These are phyloP conservation scores for Paramecium sonneborni DNA, from an alignment of 73 alveolate species.

Conservation along the genomic window DNA sequence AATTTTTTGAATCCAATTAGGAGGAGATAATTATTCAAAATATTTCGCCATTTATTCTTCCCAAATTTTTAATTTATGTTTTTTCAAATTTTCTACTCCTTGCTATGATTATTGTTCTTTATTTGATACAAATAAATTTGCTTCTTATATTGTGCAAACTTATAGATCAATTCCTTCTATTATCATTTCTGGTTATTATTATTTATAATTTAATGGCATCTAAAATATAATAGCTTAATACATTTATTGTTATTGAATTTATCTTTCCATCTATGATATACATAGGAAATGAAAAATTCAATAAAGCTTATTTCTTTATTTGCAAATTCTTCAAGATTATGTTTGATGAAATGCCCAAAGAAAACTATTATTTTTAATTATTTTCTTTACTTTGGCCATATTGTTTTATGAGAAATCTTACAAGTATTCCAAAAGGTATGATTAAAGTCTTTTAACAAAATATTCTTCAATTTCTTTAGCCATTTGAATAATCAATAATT, in stretches of 20 bases:
- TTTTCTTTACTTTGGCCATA: background rate
- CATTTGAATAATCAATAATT: background rate
- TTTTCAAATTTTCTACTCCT: constrained; percentile 47
- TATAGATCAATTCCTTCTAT: background rate
- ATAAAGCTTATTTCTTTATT: constrained; percentile 35
- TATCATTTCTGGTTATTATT: background rate
- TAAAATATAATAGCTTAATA: background rate
- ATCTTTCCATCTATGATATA: constrained; percentile 54
- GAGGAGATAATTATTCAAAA: constrained; percentile 23
- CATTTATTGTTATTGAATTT: constrained; percentile 29
- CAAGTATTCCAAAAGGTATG: constrained; percentile 16
- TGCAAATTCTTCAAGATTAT: background rate
- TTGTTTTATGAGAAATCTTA: constrained; percentile 31
- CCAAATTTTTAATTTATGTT: constrained; percentile 46
- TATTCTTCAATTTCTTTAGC: background rate
- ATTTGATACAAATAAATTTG: background rate
- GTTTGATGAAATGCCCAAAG: constrained; percentile 13
- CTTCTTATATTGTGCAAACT: constrained; percentile 8
- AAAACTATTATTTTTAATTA: background rate
- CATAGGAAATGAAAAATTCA: constrained; percentile 48
- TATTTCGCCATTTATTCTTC: constrained; percentile 51
- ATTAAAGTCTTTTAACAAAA: constrained; percentile 52
- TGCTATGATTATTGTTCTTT: background rate
- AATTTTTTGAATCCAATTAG: constrained; percentile 42
- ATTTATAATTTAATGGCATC: background rate